A percentile compares a stretch with the other conserved stretches of the same genome.
These are phyloP conservation scores for Coemansia sp. DNA, from an alignment of 371 early-diverging fungal genomes.

Conservation along the genomic window DNA sequence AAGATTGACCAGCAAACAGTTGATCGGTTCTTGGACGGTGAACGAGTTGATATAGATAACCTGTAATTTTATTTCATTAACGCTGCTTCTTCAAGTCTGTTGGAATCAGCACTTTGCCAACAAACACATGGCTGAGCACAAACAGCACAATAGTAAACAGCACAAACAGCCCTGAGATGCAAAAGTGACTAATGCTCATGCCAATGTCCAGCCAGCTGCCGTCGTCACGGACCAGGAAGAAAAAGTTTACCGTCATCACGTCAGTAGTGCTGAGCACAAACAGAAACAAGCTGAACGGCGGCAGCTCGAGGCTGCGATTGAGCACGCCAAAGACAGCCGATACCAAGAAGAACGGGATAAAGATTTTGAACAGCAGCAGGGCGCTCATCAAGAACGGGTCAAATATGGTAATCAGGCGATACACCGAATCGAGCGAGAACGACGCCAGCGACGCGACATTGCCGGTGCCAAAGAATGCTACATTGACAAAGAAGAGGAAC, in stretches of 20 bases:
- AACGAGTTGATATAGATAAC: constrained; percentile 7
- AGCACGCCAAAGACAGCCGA: constrained; percentile 78
- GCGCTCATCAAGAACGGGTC: constrained; percentile 88
- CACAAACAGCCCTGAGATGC: constrained; percentile 77
- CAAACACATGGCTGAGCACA: constrained; percentile 51
- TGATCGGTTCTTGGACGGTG: constrained; percentile 24
- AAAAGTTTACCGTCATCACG: constrained; percentile 93
- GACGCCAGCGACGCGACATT: constrained; percentile 88
- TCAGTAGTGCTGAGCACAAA: constrained; percentile 83
- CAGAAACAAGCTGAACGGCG: constrained; percentile 80
- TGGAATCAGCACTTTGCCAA: constrained; percentile 50
- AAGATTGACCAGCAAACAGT: constrained; percentile 27
- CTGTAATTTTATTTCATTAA: neutral
- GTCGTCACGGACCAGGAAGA: constrained; percentile 86
- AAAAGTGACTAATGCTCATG: constrained; percentile 88
- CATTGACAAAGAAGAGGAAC: constrained; percentile 86
- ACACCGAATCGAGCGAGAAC: constrained; percentile 87
- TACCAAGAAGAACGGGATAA: constrained; percentile 89
- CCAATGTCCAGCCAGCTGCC: constrained; percentile 97
- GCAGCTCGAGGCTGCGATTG: constrained; percentile 68
- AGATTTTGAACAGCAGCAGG: constrained; percentile 80
- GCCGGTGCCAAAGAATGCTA: constrained; percentile 95
- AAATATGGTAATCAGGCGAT: constrained; percentile 86
- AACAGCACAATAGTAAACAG: constrained; percentile 53
- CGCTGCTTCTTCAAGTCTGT: constrained; percentile 1